These are phyloP conservation scores for Acacia confusa DNA, from an alignment of 306 rosid species.

Conservation along the genomic window DNA sequence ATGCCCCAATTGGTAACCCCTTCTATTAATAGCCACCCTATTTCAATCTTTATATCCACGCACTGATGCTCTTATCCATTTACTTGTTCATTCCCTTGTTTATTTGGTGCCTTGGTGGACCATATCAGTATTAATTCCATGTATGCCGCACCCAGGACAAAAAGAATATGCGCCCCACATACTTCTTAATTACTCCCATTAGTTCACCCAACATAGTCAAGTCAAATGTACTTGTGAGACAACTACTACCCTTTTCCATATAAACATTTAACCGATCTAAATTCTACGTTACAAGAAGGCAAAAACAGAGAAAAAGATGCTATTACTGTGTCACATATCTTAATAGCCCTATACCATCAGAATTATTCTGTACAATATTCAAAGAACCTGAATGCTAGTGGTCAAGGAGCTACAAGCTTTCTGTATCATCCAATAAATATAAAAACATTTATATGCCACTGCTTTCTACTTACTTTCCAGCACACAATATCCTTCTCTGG, in stretches of 20 bases:
- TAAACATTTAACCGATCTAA: conserved; percentile 16
- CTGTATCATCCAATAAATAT: conserved; percentile 23
- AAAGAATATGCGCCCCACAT: not conserved
- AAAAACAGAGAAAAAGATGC: not conserved
- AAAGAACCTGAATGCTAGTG: conserved; percentile 29
- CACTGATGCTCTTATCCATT: not conserved
- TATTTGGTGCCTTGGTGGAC: not conserved
- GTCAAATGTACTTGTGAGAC: not conserved
- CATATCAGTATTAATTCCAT: not conserved
- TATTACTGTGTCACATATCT: not conserved
- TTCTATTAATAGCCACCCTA: not conserved
- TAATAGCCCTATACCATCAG: conserved; percentile 29
- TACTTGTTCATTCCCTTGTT: not conserved
- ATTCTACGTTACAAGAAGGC: not conserved
- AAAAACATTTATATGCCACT: conserved; percentile 15
- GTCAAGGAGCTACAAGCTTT: conserved; percentile 29
- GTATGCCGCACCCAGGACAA: not conserved
- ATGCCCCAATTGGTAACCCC: conserved; percentile 15
- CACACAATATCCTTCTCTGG: conserved; percentile 30
- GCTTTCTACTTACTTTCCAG: conserved; percentile 39
- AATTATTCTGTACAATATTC: conserved; percentile 40
- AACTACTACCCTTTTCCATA: not conserved
- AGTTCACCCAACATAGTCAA: not conserved
- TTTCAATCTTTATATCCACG: not conserved
- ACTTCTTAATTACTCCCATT: not conserved